Evolutionary conservation across 1,284 basidiomycete genomes (phyloP).

Genomic region (Erythrobasidium hasegawianum): DNA sequence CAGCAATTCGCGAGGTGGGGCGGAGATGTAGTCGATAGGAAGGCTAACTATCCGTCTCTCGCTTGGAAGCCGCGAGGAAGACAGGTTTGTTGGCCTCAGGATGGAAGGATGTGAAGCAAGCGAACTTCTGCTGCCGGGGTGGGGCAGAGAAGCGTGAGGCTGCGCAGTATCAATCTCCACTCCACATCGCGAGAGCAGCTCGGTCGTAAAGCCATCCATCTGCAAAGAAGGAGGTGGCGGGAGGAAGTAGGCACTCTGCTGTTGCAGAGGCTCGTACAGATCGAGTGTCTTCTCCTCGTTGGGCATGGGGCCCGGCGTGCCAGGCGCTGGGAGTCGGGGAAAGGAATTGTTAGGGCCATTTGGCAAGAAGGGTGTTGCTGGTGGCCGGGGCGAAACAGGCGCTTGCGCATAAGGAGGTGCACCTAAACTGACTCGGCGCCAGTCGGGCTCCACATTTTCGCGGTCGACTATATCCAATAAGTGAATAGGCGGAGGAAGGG

Average conservation of each 20-base stretch:
- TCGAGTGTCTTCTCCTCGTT: neutral
- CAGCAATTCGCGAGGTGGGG: neutral
- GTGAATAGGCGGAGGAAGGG: no score
- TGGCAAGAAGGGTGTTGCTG: neutral
- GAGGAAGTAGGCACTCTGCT: neutral
- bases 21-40: neutral
- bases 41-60: neutral
- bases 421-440: neutral
- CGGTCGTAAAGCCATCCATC: slow-evolving; percentile 12
- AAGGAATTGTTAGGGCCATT: neutral
- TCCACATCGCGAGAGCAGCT: slow-evolving; percentile 16
- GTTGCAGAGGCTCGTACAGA: neutral
- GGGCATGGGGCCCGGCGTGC: no score
- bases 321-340: no score
- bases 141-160: neutral
- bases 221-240: slow-evolving; percentile 11
- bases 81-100: neutral
- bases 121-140: neutral
- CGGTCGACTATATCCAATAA: no score
- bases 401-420: neutral
- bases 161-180: neutral
- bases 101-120: neutral
- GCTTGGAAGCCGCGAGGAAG: neutral
- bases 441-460: no score
- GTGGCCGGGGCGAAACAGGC: slow-evolving; percentile 21